Evolutionary conservation across 768 basidiomycete genomes (phyloP).

Genomic region (Rubroboletus satanas): DNA sequence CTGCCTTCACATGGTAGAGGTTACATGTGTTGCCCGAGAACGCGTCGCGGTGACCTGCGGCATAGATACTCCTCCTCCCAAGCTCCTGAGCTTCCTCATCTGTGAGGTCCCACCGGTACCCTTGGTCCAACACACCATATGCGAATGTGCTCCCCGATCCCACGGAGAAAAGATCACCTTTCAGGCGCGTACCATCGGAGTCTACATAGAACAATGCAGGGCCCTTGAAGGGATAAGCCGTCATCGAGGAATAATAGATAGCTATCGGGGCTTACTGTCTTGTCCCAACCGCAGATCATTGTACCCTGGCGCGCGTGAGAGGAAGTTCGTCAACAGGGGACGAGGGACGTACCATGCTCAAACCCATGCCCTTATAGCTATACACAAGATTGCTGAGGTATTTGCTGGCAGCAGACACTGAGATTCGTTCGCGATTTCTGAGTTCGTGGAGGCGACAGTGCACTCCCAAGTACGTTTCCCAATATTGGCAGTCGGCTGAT

Average conservation of each 20-base stretch:
- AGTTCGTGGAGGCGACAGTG: constrained; percentile 97
- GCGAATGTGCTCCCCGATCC: constrained; percentile 98
- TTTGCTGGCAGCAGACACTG: constrained; percentile 98
- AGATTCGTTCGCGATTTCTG: constrained; percentile 93
- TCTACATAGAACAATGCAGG: constrained; percentile 97
- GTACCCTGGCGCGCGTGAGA: constrained; percentile 63
- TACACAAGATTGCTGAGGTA: constrained; percentile 97
- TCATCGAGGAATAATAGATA: neutral
- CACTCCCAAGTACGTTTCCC: constrained; percentile 99
- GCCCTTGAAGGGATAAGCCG: constrained; percentile 48
- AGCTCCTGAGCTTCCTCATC: constrained; percentile 95
- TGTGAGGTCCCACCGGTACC: constrained; percentile 87
- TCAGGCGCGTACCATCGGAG: constrained; percentile 91
- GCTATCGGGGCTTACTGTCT: constrained; percentile 60
- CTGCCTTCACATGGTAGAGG: constrained; percentile 90
- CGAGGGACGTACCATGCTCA: constrained; percentile 81
- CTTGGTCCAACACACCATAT: constrained; percentile 98
- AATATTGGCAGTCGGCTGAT: constrained; percentile 91
- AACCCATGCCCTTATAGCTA: constrained; percentile 97
- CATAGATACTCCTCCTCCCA: constrained; percentile 89
- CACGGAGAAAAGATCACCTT: constrained; percentile 97
- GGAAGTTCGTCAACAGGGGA: neutral
- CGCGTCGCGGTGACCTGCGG: constrained; percentile 94
- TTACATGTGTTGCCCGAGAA: constrained; percentile 96
- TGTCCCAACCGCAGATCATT: constrained; percentile 99